Evolutionary conservation across 2,329 filamentous ascomycete genomes (phyloP).

Genomic region (Fusarium gaditjirri): DNA sequence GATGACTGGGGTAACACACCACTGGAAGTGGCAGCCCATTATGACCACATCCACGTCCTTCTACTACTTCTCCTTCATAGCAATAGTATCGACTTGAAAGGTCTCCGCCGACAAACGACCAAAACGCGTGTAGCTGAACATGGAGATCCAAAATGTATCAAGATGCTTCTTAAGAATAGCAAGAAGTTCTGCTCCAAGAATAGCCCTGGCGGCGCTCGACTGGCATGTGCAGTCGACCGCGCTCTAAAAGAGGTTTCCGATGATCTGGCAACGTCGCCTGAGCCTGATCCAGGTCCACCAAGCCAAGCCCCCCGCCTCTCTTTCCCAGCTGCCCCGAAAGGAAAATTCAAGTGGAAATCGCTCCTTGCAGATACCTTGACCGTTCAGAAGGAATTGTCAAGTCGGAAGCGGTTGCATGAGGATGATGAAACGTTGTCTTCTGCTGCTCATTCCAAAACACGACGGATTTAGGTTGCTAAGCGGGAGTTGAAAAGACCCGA

Average conservation of each 20-base stretch:
- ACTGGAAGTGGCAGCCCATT: fast-evolving
- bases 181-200: fast-evolving
- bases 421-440: too few relatives aligned
- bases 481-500: too few relatives aligned
- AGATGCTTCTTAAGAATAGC: not conserved
- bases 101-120: not conserved
- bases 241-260: not conserved
- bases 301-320: not conserved
- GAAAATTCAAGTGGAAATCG: too few relatives aligned
- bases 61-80: not conserved
- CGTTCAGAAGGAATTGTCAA: too few relatives aligned
- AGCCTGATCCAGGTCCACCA: not conserved
- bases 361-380: too few relatives aligned
- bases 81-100: not conserved
- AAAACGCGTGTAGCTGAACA: too few relatives aligned
- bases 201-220: fast-evolving
- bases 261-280: not conserved
- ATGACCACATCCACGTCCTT: fast-evolving
- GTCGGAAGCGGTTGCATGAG: too few relatives aligned
- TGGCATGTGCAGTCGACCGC: not conserved
- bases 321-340: too few relatives aligned
- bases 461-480: too few relatives aligned
- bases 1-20: fast-evolving
- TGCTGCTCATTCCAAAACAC: too few relatives aligned
- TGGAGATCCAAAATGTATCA: not conserved